Base-by-base conservation (phyloP, 352 stramenopile genomes). In the Globisporangium parvum region DNA sequence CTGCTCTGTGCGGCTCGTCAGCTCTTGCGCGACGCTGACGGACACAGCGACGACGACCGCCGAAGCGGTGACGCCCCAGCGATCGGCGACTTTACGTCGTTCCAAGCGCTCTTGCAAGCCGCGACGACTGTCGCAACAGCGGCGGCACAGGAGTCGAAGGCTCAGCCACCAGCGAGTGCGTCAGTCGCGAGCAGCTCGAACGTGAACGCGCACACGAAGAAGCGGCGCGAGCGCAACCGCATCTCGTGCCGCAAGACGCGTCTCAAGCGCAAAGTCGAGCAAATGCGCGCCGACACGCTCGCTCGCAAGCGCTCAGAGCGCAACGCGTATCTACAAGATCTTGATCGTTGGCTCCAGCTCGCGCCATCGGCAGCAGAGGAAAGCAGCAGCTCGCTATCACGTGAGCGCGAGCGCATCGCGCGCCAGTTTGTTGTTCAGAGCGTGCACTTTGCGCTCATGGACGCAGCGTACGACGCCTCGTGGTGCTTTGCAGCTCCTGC, bases 181-280 rank as follows among this genome's bases (percentile, higher is more conserved):
- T 10, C 49, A 33, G 33, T 6, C n/a, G 31, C 31, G 6, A 24
- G 33, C 9, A 15, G 10, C 46, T 11, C 6, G 14, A n/a, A 18
- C 0, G 18, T 35, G 5, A 51, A 17, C 23, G 17, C 33, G 12
- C 26, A 33, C 45, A 39, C 53, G 23, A 47, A 63, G 40, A 66
- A 58, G 24, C 76, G 67, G 3, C 73, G 69, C 33, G 60, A 82
- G 49, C 65, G 51, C 17, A 77, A 78, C 46, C 71, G 73, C 42
- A 56, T 71, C 9, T 80, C 70, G 14, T 78, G 70, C 37, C 68
- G 70, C 41, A 82, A 80, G 52, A 75, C 70, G 20, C 68, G 73
- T 10, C 57, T 80, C 3, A 79, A 75, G 50, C 70, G 70, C 21
- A 80, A 80, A 47, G 53, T 75, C 14, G 55, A 74, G 26, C 70